These are phyloP conservation scores for Dioszegia aurantiaca DNA, from an alignment of 768 basidiomycete genomes.

Conservation along the genomic window DNA sequence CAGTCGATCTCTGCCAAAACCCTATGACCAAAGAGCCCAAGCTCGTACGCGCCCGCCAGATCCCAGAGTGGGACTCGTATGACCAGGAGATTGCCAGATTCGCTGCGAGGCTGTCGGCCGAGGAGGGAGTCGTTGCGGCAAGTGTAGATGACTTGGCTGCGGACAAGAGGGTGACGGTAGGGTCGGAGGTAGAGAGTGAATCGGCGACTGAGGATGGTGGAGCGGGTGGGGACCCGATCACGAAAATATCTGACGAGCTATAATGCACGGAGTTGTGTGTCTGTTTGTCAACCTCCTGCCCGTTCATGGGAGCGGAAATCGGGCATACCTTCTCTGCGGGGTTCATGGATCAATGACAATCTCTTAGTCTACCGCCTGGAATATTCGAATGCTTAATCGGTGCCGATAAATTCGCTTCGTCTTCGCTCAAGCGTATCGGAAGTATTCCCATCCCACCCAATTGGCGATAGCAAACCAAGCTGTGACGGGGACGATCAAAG, in stretches of 20 bases:
- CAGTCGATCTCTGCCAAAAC: slow-evolving; percentile 95
- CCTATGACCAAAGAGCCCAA: slow-evolving; percentile 98
- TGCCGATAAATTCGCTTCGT: too few species aligned
- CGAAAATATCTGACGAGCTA: slow-evolving; percentile 14
- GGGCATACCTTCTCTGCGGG: too few species aligned
- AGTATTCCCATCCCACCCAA: slow-evolving; percentile 99
- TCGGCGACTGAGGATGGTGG: neutral
- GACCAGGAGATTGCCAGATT: slow-evolving; percentile 86
- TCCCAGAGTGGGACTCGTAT: slow-evolving; percentile 96
- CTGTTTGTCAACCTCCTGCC: neutral
- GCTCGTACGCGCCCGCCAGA: slow-evolving; percentile 82
- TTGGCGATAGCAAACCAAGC: slow-evolving; percentile 93
- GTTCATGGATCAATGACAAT: too few species aligned
- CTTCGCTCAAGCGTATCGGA: slow-evolving; percentile 80
- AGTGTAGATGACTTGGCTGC: slow-evolving; percentile 43
- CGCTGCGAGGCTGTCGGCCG: slow-evolving; percentile 56
- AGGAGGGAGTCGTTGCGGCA: slow-evolving; percentile 25
- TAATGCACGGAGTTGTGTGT: neutral
- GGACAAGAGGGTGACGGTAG: slow-evolving; percentile 7
- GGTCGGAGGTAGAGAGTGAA: neutral
- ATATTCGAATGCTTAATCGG: too few species aligned
- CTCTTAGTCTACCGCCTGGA: too few species aligned
- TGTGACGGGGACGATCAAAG: slow-evolving; percentile 75
- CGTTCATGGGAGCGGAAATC: too few species aligned
- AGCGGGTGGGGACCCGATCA: neutral